These are phyloP conservation scores for Chlorella sp. DNA, from an alignment of 139 green algal genomes.

Conservation along the genomic window DNA sequence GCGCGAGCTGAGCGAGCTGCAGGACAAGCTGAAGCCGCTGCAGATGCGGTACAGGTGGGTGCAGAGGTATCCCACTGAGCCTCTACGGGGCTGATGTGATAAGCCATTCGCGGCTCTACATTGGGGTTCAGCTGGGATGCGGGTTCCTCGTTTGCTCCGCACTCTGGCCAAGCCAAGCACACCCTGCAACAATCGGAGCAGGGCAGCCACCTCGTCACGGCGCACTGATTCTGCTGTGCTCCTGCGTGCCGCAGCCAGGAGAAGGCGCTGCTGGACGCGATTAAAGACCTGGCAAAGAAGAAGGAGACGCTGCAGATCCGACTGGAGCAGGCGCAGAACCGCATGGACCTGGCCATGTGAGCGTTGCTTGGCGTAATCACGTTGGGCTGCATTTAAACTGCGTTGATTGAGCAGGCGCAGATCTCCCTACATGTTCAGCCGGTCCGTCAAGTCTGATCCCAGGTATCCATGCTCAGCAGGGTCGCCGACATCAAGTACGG, in stretches of 20 bases:
- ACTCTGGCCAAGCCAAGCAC: too few relatives aligned
- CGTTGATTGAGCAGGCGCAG: too few relatives aligned
- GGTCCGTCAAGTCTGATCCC: too few relatives aligned
- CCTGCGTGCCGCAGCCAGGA: conserved; percentile 49
- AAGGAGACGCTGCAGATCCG: conserved; percentile 75
- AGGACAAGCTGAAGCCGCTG: conserved; percentile 84
- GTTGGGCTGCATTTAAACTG: not conserved
- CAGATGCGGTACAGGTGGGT: conserved; percentile 70
- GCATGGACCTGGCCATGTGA: conserved; percentile 74
- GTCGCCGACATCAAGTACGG: conserved; percentile 61
- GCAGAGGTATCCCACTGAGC: too few relatives aligned
- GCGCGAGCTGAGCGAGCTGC: conserved; percentile 73
- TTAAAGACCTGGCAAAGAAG: conserved; percentile 76
- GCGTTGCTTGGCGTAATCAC: conserved; percentile 13
- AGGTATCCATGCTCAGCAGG: too few relatives aligned
- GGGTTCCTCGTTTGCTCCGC: too few relatives aligned
- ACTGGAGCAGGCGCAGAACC: conserved; percentile 76
- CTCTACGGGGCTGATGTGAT: too few relatives aligned
- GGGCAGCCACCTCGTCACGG: too few relatives aligned
- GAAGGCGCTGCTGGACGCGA: conserved; percentile 79
- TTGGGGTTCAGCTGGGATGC: too few relatives aligned
- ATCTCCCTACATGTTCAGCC: too few relatives aligned
- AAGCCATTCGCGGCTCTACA: too few relatives aligned
- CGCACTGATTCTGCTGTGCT: not conserved
- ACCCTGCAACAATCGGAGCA: too few relatives aligned